phyloP scores from a whole-genome alignment of 2,329 filamentous ascomycete genomes.

The Aspergillus candidus region DNA sequence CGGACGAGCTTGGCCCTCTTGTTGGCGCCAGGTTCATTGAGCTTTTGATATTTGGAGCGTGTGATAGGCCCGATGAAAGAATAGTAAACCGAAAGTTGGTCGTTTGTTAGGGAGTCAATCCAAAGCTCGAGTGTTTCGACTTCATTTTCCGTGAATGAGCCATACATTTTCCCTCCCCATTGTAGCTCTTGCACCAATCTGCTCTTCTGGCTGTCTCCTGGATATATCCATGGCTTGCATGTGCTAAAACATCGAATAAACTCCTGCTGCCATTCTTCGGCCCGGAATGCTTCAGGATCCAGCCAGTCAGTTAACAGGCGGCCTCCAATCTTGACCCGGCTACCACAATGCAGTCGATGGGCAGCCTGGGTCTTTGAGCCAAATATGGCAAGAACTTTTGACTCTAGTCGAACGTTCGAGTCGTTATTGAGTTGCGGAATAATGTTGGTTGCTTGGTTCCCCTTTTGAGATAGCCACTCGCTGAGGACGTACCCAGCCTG shows the following conservation, averaged over 20 bases:
- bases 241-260: constrained; percentile 34
- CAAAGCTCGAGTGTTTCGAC: constrained; percentile 32
- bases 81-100: no score
- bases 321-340: constrained; percentile 35
- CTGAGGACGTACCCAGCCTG: constrained; percentile 38
- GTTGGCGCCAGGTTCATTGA: no score
- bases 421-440: no score
- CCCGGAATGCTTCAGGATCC: constrained; percentile 26
- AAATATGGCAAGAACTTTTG: constrained; percentile 30
- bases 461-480: neutral
- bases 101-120: constrained; percentile 27
- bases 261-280: constrained; percentile 25
- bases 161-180: constrained; percentile 48
- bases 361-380: constrained; percentile 34
- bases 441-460: neutral
- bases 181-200: constrained; percentile 38
- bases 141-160: constrained; percentile 44
- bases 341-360: constrained; percentile 38
- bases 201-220: constrained; percentile 37
- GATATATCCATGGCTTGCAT: constrained; percentile 38
- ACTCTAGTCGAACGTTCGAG: constrained; percentile 7
- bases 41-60: no score
- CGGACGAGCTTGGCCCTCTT: no score
- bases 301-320: constrained; percentile 39
- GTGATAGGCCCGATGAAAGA: no score